Evolutionary conservation across 192 early-diverging fungal genomes (phyloP).

Genomic region (Funneliformis geosporum): DNA sequence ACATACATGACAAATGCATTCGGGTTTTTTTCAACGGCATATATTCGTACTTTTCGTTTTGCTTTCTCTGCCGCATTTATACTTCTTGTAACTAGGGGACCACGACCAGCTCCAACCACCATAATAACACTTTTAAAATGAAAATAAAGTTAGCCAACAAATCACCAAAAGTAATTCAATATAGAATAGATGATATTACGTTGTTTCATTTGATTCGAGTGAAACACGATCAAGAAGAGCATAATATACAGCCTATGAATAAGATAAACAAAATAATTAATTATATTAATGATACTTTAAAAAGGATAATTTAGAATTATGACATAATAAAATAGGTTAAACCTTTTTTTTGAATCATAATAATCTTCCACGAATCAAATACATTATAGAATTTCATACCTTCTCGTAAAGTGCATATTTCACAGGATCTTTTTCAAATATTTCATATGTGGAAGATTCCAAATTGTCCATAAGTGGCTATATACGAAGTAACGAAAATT

Average conservation of each 20-base stretch:
- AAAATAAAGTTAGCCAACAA: conserved; percentile 27
- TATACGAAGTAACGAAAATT: not conserved
- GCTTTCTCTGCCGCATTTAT: conserved; percentile 73
- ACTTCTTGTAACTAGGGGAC: conserved; percentile 88
- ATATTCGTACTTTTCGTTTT: conserved; percentile 62
- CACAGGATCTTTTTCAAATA: conserved; percentile 92
- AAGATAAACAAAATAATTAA: not conserved
- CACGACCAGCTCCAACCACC: conserved; percentile 95
- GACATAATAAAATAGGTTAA: not conserved
- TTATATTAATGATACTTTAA: conserved; percentile 22
- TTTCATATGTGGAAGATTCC: conserved; percentile 91
- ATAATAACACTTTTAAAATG: conserved; percentile 64
- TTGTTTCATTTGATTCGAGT: conserved; percentile 35
- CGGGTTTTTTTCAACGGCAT: conserved; percentile 96
- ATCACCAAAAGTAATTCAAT: not conserved
- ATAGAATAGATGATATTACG: conserved; percentile 17
- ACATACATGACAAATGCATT: conserved; percentile 86
- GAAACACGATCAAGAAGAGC: conserved; percentile 58
- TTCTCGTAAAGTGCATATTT: conserved; percentile 93
- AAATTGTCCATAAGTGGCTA: conserved; percentile 96
- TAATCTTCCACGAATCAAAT: not conserved
- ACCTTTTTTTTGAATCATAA: too few species aligned
- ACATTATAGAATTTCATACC: conserved; percentile 40
- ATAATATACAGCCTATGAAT: conserved; percentile 50
- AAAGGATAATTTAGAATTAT: not conserved